A percentile compares a stretch with the other conserved stretches of the same genome.
Evolutionary conservation across 2,329 filamentous ascomycete species (phyloP).

Genomic region (Pestalotiopsis sp.): DNA sequence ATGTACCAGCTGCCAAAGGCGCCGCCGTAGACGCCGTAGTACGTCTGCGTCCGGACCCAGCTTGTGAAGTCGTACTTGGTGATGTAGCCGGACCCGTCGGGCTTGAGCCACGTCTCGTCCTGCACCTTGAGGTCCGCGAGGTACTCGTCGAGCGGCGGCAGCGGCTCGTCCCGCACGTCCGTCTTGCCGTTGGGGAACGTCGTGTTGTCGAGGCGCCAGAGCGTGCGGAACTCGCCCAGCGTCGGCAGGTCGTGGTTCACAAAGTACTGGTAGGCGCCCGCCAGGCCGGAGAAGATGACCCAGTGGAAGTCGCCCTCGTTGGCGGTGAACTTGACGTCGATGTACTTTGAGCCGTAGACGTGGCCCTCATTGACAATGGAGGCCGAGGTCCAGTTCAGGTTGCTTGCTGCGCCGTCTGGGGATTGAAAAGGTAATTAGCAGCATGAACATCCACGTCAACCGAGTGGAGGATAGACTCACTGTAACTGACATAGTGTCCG

Average conservation of each 20-base stretch:
- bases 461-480: conserved; percentile 20
- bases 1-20: conserved; percentile 55
- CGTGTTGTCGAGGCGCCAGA: conserved; percentile 51
- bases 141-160: conserved; percentile 47
- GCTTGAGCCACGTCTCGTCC: conserved; percentile 54
- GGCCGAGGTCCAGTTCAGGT: conserved; percentile 50
- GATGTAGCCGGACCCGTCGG: conserved; percentile 47
- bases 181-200: conserved; percentile 50
- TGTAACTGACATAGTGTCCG: conserved; percentile 34
- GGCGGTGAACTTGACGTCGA: conserved; percentile 51
- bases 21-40: conserved; percentile 52
- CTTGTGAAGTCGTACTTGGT: conserved; percentile 50
- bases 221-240: conserved; percentile 51
- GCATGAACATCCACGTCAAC: neutral
- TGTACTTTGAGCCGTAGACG: conserved; percentile 39
- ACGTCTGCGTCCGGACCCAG: conserved; percentile 40
- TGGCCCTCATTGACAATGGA: conserved; percentile 36
- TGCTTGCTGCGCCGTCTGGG: conserved; percentile 46
- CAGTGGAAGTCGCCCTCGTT: conserved; percentile 53
- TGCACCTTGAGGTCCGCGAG: conserved; percentile 48
- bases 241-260: conserved; percentile 50
- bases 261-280: conserved; percentile 59
- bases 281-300: conserved; percentile 50
- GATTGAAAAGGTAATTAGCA: neutral
- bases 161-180: conserved; percentile 43